Base-by-base conservation (phyloP, 2,329 filamentous ascomycete species). In the Talaromyces marneffei region DNA sequence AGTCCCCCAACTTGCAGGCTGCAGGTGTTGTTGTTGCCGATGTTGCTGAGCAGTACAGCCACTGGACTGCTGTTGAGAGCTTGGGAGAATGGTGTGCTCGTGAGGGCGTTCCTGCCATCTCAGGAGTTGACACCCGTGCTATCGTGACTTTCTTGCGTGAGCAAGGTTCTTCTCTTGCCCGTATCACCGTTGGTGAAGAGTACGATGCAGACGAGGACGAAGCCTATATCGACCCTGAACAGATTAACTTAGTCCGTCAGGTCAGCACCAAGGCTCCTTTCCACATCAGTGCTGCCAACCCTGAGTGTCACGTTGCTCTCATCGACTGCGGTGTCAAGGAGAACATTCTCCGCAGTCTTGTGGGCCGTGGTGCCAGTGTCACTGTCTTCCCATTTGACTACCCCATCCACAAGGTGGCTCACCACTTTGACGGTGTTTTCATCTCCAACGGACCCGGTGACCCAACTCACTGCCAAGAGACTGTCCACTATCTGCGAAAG, bases 261-360 rank as follows among this genome's bases (percentile, higher is more conserved):
- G 94, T 99, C 68, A 96, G 90, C 82, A 99, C 94, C 78, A 99
- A 99, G 82, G 90, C 92, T 66, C 94, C 94, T 44, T 99, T 97
- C 82, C 91, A 97, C 71, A 89, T 97, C 66, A 89, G 90, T 75
- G 92, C 92, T 57, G 85, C 87, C 33, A 85, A 88, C 67, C 91
- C 93, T 65, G 86, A 89, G 71, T 88, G 91, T 75, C 94, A 99
- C 79, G 86, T 99, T 68, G 94, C 93, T 62, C 84, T 99, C 68
- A 89, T 99, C 74, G 94, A 99, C 79, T 99, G 94, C 72, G 94
- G 94, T 82, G 94, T 97, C 68, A 99, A 99, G 75, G 94, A 99
- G 85, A 99, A 99, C 82, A 99, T 99, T 71, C 87, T 99, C 63
- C 91, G 94, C 72, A 95, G 90, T 75, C 83, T 99, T 63, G 92